phyloP scores from a whole-genome alignment of 768 basidiomycete species.

The Daedaleopsis sinensis region DNA sequence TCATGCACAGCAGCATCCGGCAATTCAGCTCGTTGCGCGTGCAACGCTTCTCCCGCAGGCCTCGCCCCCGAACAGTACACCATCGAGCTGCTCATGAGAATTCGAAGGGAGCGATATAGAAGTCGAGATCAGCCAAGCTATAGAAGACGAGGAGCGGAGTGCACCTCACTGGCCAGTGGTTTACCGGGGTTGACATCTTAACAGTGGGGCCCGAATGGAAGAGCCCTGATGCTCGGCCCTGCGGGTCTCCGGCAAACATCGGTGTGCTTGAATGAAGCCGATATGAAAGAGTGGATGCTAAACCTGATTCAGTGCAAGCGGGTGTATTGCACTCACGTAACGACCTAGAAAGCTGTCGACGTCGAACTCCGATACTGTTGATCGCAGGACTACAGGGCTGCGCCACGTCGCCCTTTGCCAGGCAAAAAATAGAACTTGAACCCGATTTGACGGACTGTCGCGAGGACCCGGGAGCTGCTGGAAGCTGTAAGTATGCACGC shows the following conservation, averaged over 20 bases:
- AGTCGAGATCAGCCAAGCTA: neutral
- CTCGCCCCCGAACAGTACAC: neutral
- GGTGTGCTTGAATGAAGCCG: neutral
- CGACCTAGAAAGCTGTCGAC: neutral
- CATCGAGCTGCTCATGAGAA: neutral
- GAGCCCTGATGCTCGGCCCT: neutral
- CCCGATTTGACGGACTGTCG: neutral
- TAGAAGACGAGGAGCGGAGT: neutral
- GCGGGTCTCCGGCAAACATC: neutral
- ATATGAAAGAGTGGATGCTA: neutral
- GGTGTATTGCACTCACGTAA: neutral
- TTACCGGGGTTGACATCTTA: neutral
- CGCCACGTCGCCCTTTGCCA: neutral
- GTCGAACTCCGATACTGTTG: neutral
- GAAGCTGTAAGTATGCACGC: neutral
- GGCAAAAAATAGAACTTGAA: neutral
- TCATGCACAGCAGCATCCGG: neutral
- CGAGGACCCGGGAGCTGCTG: neutral
- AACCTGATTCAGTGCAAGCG: neutral
- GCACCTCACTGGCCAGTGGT: neutral
- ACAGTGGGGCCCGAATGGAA: neutral
- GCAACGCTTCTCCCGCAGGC: neutral
- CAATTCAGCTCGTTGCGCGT: neutral
- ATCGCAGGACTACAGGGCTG: neutral
- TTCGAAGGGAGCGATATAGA: neutral